Base-by-base conservation (phyloP, 2,329 filamentous ascomycete species). In the Ophiostoma perfectum region DNA sequence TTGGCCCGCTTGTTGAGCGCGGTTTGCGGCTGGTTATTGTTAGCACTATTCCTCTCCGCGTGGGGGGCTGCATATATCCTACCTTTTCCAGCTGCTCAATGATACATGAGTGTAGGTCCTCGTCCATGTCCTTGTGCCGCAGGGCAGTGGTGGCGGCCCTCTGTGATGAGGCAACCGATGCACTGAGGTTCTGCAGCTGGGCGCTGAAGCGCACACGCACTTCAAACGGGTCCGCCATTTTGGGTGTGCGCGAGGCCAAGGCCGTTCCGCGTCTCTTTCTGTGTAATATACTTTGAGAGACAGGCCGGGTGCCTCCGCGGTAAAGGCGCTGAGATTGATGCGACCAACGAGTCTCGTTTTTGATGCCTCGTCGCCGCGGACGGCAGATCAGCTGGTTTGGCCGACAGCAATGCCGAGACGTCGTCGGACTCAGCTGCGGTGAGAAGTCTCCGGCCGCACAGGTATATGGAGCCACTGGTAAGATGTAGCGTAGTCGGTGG, bases 1-100 rank as follows among this genome's bases (percentile, higher is more conserved):
- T 99, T 99, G 70, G 95, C 96, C 70, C 94, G 86, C 66, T 90
- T 96, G 79, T 99, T 99, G 90, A 99, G 96, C 73, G 91, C 94
- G 73, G 92, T 96, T 86, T 93, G 73, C 16, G 68, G 67, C 66
- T 69, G 38, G 64, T 65, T 27, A 27, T 27, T 5, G 41, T 44
- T 4, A 64, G 63, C 5, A 58, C 3, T 27, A 8, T 9, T 8
- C 64, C 45, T 62, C 73, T 66, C 73, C 71, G 9, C 1, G 8
- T 44, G 42, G 3, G 42, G 2, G 12, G 9, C 11, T 55, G 49
- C 44, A 27, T 3, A 55, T 82, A 9, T 1, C 14, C 73, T 77
- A 92, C 91, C 75, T 88, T 86, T 78, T 98, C 94, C 42, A 99
- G 84, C 78, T 98, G 94, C 80, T 99, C 95, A 60, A 99, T 80